Percentiles rank a stretch among this genome's conserved stretches.
phyloP scores from a whole-genome alignment of 768 basidiomycete species.

The Clathrus columnatus region DNA sequence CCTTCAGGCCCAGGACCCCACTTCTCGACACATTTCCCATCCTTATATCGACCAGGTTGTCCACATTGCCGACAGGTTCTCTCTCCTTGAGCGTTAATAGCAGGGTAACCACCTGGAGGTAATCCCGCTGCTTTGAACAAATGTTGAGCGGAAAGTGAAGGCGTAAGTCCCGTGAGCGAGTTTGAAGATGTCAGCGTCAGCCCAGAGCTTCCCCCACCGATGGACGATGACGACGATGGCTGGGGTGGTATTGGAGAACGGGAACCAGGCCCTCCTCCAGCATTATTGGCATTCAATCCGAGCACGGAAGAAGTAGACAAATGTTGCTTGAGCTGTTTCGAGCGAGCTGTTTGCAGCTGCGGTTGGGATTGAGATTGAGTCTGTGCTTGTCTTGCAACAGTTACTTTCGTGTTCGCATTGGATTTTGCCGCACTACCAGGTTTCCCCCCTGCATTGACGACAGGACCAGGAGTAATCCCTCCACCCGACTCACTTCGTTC shows the following conservation, averaged over 20 bases:
- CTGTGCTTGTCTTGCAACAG: background rate
- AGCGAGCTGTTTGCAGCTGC: background rate
- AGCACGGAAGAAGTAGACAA: background rate
- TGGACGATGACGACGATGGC: background rate
- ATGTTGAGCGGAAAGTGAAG: background rate
- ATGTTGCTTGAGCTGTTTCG: background rate
- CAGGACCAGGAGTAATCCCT: background rate
- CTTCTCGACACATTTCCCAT: conserved; percentile 79
- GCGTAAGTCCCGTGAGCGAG: background rate
- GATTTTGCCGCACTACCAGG: background rate
- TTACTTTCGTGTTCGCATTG: background rate
- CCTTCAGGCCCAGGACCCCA: conserved; percentile 82
- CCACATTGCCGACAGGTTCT: conserved; percentile 76
- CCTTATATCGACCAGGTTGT: conserved; percentile 66
- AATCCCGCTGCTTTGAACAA: background rate
- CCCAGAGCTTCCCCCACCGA: background rate
- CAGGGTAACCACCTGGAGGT: conserved; percentile 8
- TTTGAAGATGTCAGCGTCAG: background rate
- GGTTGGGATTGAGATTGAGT: background rate
- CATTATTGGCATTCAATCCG: background rate
- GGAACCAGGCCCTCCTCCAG: background rate
- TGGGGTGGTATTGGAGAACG: background rate
- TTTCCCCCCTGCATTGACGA: background rate
- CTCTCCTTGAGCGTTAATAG: conserved; percentile 52
- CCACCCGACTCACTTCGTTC: background rate